A percentile compares a stretch with the other conserved stretches of the same genome.
These are phyloP conservation scores for Phialophora chinensis DNA, from an alignment of 2,329 filamentous ascomycete genomes.

Conservation along the genomic window DNA sequence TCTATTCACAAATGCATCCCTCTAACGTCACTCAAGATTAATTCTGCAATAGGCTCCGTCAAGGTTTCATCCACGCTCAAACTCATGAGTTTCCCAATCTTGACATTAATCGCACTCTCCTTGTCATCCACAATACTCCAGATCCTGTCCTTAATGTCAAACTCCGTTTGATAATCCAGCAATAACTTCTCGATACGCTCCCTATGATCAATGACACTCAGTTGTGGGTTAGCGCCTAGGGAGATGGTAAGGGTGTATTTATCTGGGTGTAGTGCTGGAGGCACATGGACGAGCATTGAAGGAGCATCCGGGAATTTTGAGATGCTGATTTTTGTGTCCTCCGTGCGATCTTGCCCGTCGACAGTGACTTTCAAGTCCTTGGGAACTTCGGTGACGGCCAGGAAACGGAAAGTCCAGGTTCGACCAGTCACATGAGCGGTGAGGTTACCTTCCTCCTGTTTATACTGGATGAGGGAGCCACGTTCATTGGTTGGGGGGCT, in stretches of 20 bases:
- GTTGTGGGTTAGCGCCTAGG: conserved; percentile 44
- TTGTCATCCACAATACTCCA: conserved; percentile 39
- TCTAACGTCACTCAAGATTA: conserved; percentile 40
- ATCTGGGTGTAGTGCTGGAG: conserved; percentile 22
- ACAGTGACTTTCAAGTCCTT: conserved; percentile 34
- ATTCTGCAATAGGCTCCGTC: conserved; percentile 41
- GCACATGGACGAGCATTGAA: conserved; percentile 36
- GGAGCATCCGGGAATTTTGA: conserved; percentile 33
- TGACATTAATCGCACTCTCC: conserved; percentile 33
- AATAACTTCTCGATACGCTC: conserved; percentile 37
- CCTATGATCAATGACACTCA: conserved; percentile 38
- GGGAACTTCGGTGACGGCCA: conserved; percentile 32
- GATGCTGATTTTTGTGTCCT: conserved; percentile 27
- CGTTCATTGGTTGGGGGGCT: conserved; percentile 32
- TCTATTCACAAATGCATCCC: conserved; percentile 6
- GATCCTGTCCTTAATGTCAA: conserved; percentile 40
- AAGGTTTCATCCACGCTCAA: conserved; percentile 41
- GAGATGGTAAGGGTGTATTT: conserved; percentile 48
- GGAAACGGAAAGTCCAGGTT: conserved; percentile 37
- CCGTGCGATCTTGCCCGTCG: conserved; percentile 35
- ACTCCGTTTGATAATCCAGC: conserved; percentile 41
- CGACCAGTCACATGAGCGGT: conserved; percentile 34
- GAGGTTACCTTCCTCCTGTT: conserved; percentile 35
- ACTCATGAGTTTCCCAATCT: conserved; percentile 38
- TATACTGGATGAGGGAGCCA: conserved; percentile 39